Conservation (phyloP, 164 flowering plant genomes). For the Vitis cinerea region DNA sequence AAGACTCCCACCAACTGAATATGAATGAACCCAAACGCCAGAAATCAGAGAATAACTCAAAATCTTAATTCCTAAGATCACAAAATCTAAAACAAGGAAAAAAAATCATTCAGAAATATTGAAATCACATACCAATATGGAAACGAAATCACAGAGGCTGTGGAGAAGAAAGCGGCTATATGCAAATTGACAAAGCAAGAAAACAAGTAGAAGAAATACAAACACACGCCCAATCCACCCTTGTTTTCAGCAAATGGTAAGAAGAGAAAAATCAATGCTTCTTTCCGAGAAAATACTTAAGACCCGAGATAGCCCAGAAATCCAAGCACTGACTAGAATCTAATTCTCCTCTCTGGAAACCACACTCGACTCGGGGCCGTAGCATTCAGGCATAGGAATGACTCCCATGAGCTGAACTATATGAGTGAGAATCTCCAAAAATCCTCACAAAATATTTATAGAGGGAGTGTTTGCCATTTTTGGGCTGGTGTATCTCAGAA, state of each 20-base stretch:
- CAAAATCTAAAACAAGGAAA: constrained; percentile 13
- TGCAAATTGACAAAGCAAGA: not conserved
- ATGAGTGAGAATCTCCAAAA: no score
- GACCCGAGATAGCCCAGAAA: constrained; percentile 9
- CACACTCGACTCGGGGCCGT: no score
- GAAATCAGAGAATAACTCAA: constrained; percentile 8
- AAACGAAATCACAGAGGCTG: constrained; percentile 16
- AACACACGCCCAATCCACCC: not conserved
- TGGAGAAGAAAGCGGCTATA: constrained; percentile 19
- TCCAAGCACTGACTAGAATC: constrained; percentile 9
- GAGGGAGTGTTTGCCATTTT: no score
- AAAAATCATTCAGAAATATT: constrained; percentile 7
- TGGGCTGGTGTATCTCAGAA: no score
- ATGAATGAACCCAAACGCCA: not conserved
- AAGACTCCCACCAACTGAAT: not conserved
- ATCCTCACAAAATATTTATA: no score
- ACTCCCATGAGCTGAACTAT: no score
- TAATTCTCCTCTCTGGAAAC: not conserved
- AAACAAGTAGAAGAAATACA: no score
- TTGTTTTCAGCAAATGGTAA: constrained; percentile 7
- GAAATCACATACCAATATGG: constrained; percentile 9
- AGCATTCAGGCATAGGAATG: no score
- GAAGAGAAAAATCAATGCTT: not conserved
- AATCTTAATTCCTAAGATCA: constrained; percentile 12
- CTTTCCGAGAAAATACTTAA: no score